A percentile compares a stretch with the other conserved stretches of the same genome.
Conservation (phyloP, 805 yeast genomes). For the Ogataea nonfermentans region DNA sequence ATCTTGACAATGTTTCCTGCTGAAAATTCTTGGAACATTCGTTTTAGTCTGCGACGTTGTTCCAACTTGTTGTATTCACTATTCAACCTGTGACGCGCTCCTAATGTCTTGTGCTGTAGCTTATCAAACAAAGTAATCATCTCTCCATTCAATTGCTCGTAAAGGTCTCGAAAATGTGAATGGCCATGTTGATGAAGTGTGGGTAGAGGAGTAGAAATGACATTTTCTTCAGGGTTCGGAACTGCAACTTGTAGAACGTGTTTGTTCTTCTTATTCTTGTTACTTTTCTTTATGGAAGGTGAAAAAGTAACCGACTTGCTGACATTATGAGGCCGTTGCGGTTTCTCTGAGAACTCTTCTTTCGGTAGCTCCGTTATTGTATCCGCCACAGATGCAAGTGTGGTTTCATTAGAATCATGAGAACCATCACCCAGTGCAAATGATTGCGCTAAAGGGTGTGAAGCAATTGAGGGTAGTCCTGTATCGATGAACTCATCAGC, state of each 20-base stretch:
- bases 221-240: constrained; percentile 13
- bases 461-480: neutral
- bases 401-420: constrained; percentile 1
- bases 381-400: constrained; percentile 2
- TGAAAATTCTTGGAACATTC: constrained; percentile 34
- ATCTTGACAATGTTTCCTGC: constrained; percentile 64
- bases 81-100: constrained; percentile 21
- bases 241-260: constrained; percentile 8
- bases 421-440: neutral
- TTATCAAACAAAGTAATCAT: constrained; percentile 20
- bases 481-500: constrained; percentile 19
- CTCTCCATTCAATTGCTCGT: constrained; percentile 19
- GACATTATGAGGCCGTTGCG: neutral
- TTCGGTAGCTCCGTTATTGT: constrained; percentile 1
- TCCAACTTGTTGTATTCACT: constrained; percentile 19
- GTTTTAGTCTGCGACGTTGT: constrained; percentile 24
- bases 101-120: constrained; percentile 25
- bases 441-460: neutral
- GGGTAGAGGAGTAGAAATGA: neutral
- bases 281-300: constrained; percentile 7
- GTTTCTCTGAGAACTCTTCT: neutral
- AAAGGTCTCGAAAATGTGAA: constrained; percentile 14
- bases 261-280: neutral
- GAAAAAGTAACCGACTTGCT: constrained; percentile 19
- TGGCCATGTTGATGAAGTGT: constrained; percentile 2